These are phyloP conservation scores for Cystoderma amianthinum DNA, from an alignment of 768 basidiomycete species.

Conservation along the genomic window DNA sequence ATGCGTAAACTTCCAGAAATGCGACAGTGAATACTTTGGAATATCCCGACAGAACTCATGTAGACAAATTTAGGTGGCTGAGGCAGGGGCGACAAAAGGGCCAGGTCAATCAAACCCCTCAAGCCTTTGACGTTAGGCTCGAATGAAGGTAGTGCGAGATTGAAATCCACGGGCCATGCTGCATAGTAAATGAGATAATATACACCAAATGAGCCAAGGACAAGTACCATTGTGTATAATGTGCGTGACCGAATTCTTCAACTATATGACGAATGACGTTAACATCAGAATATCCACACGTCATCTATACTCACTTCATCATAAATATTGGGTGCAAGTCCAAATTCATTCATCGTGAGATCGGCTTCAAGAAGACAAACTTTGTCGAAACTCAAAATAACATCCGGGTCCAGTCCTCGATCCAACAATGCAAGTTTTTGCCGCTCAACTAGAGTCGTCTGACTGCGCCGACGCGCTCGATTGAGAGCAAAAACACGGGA, in stretches of 20 bases:
- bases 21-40: conserved; percentile 15
- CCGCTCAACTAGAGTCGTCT: conserved; percentile 6
- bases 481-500: conserved; percentile 27
- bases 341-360: conserved; percentile 5
- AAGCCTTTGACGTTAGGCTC: conserved; percentile 19
- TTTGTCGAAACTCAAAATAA: conserved; percentile 14
- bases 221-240: conserved; percentile 24
- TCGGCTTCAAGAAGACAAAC: conserved; percentile 15
- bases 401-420: conserved; percentile 13
- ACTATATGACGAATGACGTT: neutral
- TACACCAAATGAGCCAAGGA: conserved; percentile 1
- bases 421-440: conserved; percentile 15
- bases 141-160: conserved; percentile 19
- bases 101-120: conserved; percentile 24
- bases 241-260: conserved; percentile 11
- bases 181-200: neutral
- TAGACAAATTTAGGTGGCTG: conserved; percentile 22
- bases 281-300: neutral
- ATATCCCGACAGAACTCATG: conserved; percentile 22
- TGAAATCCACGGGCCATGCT: conserved; percentile 32
- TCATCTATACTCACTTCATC: neutral
- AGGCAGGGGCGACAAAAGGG: conserved; percentile 15
- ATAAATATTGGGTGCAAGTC: neutral
- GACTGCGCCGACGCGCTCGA: conserved; percentile 8
- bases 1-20: neutral